Evolutionary conservation across 1,139 yeast species (phyloP).

Genomic region (Geotrichum aggregatum): DNA sequence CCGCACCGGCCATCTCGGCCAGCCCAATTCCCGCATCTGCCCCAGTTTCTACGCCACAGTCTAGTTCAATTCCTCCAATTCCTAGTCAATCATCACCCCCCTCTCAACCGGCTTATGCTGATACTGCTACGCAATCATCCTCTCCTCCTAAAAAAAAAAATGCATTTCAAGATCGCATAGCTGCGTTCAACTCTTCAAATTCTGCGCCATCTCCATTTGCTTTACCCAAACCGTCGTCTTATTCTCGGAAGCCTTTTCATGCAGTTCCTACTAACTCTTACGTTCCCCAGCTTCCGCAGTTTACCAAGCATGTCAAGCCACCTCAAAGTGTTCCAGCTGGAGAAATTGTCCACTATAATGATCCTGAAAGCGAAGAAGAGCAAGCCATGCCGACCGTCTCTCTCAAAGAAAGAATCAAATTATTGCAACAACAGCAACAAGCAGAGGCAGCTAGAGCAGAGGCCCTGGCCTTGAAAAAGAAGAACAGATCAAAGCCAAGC

Average conservation of each 20-base stretch:
- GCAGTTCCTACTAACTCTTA: conserved; percentile 45
- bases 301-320: conserved; percentile 15
- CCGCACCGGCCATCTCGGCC: conserved; percentile 3
- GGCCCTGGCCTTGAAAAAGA: conserved; percentile 58
- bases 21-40: background rate
- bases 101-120: background rate
- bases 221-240: conserved; percentile 37
- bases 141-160: conserved; percentile 20
- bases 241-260: conserved; percentile 41
- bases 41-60: background rate
- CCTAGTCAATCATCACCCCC: background rate
- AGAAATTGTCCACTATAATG: conserved; percentile 18
- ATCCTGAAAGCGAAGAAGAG: conserved; percentile 37
- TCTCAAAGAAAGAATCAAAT: conserved; percentile 78
- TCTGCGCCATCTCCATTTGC: conserved; percentile 38
- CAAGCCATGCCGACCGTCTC: conserved; percentile 70
- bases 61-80: background rate
- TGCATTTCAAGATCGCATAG: conserved; percentile 43
- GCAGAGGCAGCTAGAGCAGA: conserved; percentile 76
- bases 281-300: conserved; percentile 28
- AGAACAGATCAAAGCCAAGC: conserved; percentile 42
- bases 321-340: conserved; percentile 22
- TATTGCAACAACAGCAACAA: conserved; percentile 75
- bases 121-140: background rate
- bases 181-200: conserved; percentile 43